Base-by-base conservation (phyloP, 805 yeast genomes). In the Candida bentonensis region DNA sequence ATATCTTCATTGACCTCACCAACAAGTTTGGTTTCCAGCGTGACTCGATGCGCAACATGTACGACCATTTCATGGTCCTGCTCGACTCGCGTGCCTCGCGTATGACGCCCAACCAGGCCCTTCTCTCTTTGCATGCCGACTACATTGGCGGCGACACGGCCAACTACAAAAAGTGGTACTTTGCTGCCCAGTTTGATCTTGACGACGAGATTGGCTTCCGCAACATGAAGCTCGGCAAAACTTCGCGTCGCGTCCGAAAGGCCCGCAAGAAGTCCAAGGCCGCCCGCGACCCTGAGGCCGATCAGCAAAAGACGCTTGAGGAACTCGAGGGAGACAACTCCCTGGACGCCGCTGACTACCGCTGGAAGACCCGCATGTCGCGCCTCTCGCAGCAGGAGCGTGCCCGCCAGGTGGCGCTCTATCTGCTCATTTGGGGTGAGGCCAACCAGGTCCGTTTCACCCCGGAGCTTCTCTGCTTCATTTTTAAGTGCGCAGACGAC, bases 401-500 rank as follows among this genome's bases (percentile, higher is more conserved):
- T 63, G 71, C 77, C 2, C 68, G 75, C 46, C 88, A 76, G 62
- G 60, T 81, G 49, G 82, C 80, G 40, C 69, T 79, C 39, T 79
- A 73, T 58, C 63, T 74, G 51, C 68, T 73, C 45, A 67, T 79
- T 36, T 81, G 88, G 88, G 88, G 88, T 27, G 88, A 82, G 58
- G 81, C 87, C 3, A 79, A 78, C 58, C 81, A 78, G 57, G 94
- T 89, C 47, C 82, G 99, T 66, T 92, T 92, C 69, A 82, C 92
- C 46, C 72, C 83, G 21, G 96, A 87, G 71, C 74, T 82, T 67
- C 68, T 92, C 50, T 85, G 96, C 74, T 92, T 83, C 74, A 79
- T 92, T 59, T 94, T 79, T 76, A 89, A 94, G 71, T 84, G 94
- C 64, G 95, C 96, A 47, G 73, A 74, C 52, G 98, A 92, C 66